These are phyloP conservation scores for Fusarium mundagurra DNA, from an alignment of 2,329 filamentous ascomycete species.

Conservation along the genomic window DNA sequence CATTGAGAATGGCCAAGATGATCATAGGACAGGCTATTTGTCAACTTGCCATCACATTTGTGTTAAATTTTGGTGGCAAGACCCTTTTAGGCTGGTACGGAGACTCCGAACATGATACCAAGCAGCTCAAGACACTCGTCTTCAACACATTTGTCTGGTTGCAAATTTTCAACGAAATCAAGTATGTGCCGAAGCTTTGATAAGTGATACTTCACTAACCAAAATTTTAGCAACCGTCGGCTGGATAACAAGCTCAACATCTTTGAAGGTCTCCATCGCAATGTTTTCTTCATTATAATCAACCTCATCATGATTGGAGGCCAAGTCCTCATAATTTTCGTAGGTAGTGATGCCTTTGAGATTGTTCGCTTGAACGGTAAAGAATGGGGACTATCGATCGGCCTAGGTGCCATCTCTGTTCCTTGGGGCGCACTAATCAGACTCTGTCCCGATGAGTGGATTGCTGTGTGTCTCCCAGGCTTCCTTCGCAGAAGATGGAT, in stretches of 20 bases:
- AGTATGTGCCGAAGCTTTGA: slow-evolving; percentile 60
- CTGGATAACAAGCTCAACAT: slow-evolving; percentile 91
- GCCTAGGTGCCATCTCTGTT: slow-evolving; percentile 79
- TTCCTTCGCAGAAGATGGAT: slow-evolving; percentile 44
- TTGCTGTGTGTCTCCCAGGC: slow-evolving; percentile 42
- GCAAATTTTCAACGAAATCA: slow-evolving; percentile 77
- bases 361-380: slow-evolving; percentile 69
- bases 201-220: slow-evolving; percentile 69
- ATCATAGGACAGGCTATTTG: slow-evolving; percentile 70
- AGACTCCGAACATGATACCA: slow-evolving; percentile 26
- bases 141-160: slow-evolving; percentile 80
- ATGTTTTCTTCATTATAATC: slow-evolving; percentile 85
- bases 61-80: slow-evolving; percentile 69
- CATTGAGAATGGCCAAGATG: slow-evolving; percentile 73
- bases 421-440: slow-evolving; percentile 80
- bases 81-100: slow-evolving; percentile 60
- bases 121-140: slow-evolving; percentile 66
- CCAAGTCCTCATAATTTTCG: slow-evolving; percentile 85
- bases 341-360: slow-evolving; percentile 80
- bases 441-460: slow-evolving; percentile 73
- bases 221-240: slow-evolving; percentile 58
- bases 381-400: slow-evolving; percentile 86
- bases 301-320: slow-evolving; percentile 84
- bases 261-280: slow-evolving; percentile 81
- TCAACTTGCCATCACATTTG: slow-evolving; percentile 66